These are phyloP conservation scores for Solanum paucissectum DNA, from an alignment of 257 asterid genomes.

Conservation along the genomic window DNA sequence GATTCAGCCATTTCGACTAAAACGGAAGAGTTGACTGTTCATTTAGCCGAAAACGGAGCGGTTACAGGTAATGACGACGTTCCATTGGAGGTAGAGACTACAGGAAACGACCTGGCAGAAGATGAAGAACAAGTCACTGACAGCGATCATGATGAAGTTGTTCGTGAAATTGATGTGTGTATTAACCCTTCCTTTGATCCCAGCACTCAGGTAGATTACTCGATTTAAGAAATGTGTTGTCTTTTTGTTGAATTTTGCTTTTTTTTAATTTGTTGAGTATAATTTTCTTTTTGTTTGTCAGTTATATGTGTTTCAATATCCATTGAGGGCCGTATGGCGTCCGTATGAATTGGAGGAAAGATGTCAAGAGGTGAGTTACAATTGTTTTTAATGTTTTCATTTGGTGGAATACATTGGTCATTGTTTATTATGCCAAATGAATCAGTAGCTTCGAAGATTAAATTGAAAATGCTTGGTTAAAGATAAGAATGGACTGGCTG, in stretches of 20 bases:
- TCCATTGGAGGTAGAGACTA: slow-evolving; percentile 30
- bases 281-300: slow-evolving; percentile 5
- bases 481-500: not conserved
- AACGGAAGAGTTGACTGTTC: slow-evolving; percentile 23
- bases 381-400: not conserved
- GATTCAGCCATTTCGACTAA: slow-evolving; percentile 8
- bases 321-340: slow-evolving; percentile 68
- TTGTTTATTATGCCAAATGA: not conserved
- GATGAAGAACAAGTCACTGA: slow-evolving; percentile 13
- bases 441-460: not conserved
- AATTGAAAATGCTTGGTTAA: not conserved
- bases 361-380: slow-evolving; percentile 48
- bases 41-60: not conserved
- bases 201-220: slow-evolving; percentile 24
- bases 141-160: slow-evolving; percentile 36
- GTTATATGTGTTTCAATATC: slow-evolving; percentile 72
- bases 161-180: slow-evolving; percentile 72
- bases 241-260: not conserved
- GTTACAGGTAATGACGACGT: not conserved
- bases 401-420: not conserved
- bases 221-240: not conserved
- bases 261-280: not conserved
- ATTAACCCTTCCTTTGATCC: slow-evolving; percentile 41
- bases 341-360: slow-evolving; percentile 73
- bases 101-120: not conserved